Evolutionary conservation across 2,329 filamentous ascomycete species (phyloP).

Genomic region (Alternaria rosae): DNA sequence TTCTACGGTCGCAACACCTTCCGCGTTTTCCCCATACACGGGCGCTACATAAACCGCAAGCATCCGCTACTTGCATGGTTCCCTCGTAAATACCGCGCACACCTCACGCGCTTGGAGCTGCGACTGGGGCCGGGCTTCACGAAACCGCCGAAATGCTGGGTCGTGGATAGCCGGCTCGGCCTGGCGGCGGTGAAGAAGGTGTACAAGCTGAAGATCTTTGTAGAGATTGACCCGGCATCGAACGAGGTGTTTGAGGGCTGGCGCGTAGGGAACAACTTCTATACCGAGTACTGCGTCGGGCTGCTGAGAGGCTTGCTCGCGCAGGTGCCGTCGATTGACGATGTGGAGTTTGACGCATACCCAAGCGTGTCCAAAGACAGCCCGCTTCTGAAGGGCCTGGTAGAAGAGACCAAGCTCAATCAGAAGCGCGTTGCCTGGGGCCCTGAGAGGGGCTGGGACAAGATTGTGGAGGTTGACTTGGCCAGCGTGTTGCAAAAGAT

Average conservation of each 20-base stretch:
- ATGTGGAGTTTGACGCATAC: constrained; percentile 75
- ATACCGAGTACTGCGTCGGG: constrained; percentile 69
- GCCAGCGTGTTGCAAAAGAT: constrained; percentile 37
- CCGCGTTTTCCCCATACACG: constrained; percentile 61
- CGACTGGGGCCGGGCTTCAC: constrained; percentile 77
- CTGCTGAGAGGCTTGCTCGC: constrained; percentile 66
- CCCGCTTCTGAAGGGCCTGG: constrained; percentile 68
- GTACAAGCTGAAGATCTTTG: constrained; percentile 69
- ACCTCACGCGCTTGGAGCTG: constrained; percentile 71
- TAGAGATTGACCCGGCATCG: constrained; percentile 74
- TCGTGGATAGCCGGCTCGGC: constrained; percentile 70
- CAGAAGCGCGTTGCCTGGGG: constrained; percentile 71
- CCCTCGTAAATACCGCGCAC: constrained; percentile 65
- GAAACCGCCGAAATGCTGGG: constrained; percentile 74
- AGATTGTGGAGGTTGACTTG: constrained; percentile 41
- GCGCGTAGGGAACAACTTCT: constrained; percentile 70
- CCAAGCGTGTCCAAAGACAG: constrained; percentile 70
- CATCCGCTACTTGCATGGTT: constrained; percentile 73
- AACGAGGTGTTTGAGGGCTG: constrained; percentile 73
- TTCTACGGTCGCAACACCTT: constrained; percentile 63
- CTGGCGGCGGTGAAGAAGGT: constrained; percentile 68
- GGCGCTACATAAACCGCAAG: constrained; percentile 74
- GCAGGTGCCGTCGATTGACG: constrained; percentile 63
- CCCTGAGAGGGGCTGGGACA: constrained; percentile 69
- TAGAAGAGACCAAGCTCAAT: constrained; percentile 60